These are phyloP conservation scores for Yamadazyma nakazawae DNA, from an alignment of 805 yeast species.

Conservation along the genomic window DNA sequence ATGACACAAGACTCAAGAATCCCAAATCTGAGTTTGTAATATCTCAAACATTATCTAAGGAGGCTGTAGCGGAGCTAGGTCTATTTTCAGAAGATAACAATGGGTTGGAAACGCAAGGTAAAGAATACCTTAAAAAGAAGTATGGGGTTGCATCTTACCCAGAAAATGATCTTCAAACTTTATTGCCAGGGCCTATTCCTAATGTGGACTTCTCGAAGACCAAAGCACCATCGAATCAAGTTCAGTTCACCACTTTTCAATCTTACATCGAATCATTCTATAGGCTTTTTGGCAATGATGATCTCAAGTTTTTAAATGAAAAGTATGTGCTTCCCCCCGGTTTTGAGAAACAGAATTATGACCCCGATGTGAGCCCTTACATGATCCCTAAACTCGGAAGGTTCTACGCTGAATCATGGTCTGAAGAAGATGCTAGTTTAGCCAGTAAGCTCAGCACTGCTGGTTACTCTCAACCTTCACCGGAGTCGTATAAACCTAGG, in stretches of 20 bases:
- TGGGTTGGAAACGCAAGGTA: slow-evolving; percentile 64
- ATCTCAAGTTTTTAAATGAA: slow-evolving; percentile 65
- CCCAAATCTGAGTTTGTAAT: slow-evolving; percentile 76
- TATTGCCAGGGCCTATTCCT: slow-evolving; percentile 87
- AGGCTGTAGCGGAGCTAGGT: slow-evolving; percentile 59
- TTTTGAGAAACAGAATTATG: slow-evolving; percentile 46
- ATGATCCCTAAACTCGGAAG: slow-evolving; percentile 85
- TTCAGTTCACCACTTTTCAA: slow-evolving; percentile 85
- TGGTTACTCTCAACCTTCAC: slow-evolving; percentile 39
- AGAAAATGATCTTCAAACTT: slow-evolving; percentile 62
- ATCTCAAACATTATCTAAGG: slow-evolving; percentile 63
- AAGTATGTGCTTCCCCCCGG: slow-evolving; percentile 56
- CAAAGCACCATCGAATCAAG: slow-evolving; percentile 75
- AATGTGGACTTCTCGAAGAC: slow-evolving; percentile 78
- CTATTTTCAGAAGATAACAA: slow-evolving; percentile 58
- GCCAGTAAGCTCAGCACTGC: slow-evolving; percentile 47
- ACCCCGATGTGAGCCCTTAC: slow-evolving; percentile 56
- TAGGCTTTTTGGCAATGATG: slow-evolving; percentile 76
- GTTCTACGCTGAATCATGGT: slow-evolving; percentile 80
- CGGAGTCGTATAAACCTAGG: slow-evolving; percentile 50
- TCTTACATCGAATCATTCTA: slow-evolving; percentile 83
- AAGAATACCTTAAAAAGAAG: slow-evolving; percentile 68
- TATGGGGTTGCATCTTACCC: slow-evolving; percentile 94
- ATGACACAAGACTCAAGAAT: slow-evolving; percentile 60
- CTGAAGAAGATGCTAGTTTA: slow-evolving; percentile 64